Percentiles rank a stretch among this genome's conserved stretches.
These are phyloP conservation scores for Fraxinus greggii DNA, from an alignment of 305 asterid species.

Conservation along the genomic window DNA sequence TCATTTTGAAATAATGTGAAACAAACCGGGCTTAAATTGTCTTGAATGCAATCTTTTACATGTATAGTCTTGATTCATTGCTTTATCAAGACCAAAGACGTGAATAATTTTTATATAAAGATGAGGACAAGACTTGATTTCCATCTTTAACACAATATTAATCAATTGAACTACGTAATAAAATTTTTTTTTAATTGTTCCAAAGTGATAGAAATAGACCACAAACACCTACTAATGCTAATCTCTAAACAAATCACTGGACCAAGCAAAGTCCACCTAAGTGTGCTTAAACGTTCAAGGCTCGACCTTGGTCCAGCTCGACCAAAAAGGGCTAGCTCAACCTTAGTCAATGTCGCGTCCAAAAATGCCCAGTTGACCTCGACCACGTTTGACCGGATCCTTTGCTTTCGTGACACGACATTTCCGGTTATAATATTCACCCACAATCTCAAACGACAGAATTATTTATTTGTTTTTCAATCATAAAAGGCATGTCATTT, in stretches of 20 bases:
- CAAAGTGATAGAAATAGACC: too few species aligned
- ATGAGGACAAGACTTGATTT: not conserved
- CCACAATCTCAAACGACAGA: not conserved
- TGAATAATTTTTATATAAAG: too few species aligned
- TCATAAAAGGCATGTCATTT: not conserved
- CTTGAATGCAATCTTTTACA: not conserved
- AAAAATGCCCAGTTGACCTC: not conserved
- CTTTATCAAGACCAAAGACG: too few species aligned
- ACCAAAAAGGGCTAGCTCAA: not conserved
- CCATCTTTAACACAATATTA: too few species aligned
- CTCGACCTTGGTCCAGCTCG: not conserved
- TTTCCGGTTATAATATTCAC: not conserved
- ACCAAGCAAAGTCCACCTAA: not conserved
- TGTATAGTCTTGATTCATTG: not conserved
- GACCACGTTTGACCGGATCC: not conserved
- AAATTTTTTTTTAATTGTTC: too few species aligned
- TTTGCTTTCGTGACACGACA: not conserved
- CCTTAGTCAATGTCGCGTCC: not conserved
- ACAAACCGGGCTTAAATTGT: too few species aligned
- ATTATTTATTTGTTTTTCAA: not conserved
- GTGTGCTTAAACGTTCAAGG: not conserved
- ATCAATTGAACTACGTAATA: not conserved
- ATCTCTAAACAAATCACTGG: not conserved
- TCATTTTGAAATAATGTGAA: too few species aligned
- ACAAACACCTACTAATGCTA: not conserved